phyloP scores from a whole-genome alignment of 2,329 filamentous ascomycete species.

The Cordyceps javanica region DNA sequence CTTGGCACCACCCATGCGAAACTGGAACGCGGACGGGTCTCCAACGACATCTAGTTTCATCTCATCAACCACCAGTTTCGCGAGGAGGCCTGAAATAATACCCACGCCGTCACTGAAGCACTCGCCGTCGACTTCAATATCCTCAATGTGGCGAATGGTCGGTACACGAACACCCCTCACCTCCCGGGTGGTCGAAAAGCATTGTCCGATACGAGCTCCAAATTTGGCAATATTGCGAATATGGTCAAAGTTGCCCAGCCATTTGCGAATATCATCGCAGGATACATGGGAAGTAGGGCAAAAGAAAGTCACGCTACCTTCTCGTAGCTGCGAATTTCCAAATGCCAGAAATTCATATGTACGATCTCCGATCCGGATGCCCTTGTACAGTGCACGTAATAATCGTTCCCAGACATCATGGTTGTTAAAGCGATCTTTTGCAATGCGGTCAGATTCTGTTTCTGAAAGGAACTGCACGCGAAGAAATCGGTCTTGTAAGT shows the following conservation, averaged over 20 bases:
- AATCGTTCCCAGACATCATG: slow-evolving; percentile 71
- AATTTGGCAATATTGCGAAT: slow-evolving; percentile 86
- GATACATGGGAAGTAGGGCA: slow-evolving; percentile 60
- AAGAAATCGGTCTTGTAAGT: slow-evolving; percentile 71
- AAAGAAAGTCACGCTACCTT: slow-evolving; percentile 92
- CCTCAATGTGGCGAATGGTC: slow-evolving; percentile 54
- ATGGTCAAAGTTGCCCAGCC: slow-evolving; percentile 80
- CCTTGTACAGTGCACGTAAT: slow-evolving; percentile 63
- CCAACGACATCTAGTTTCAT: slow-evolving; percentile 53
- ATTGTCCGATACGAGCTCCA: slow-evolving; percentile 84
- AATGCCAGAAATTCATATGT: slow-evolving; percentile 88
- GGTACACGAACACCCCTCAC: slow-evolving; percentile 59
- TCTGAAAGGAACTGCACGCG: slow-evolving; percentile 89
- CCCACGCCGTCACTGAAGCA: slow-evolving; percentile 91
- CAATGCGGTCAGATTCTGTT: slow-evolving; percentile 52
- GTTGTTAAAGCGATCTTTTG: slow-evolving; percentile 45
- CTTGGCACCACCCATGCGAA: slow-evolving; percentile 88
- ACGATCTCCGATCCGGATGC: slow-evolving; percentile 75
- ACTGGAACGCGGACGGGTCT: slow-evolving; percentile 80
- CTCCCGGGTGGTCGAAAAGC: slow-evolving; percentile 85
- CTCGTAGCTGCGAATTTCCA: slow-evolving; percentile 90
- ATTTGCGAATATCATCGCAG: slow-evolving; percentile 70
- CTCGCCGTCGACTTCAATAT: slow-evolving; percentile 62
- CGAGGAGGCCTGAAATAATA: slow-evolving; percentile 76
- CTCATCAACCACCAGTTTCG: slow-evolving; percentile 65